Conservation (phyloP, 1,284 basidiomycete species). For the Ganoderma resinaceum region DNA sequence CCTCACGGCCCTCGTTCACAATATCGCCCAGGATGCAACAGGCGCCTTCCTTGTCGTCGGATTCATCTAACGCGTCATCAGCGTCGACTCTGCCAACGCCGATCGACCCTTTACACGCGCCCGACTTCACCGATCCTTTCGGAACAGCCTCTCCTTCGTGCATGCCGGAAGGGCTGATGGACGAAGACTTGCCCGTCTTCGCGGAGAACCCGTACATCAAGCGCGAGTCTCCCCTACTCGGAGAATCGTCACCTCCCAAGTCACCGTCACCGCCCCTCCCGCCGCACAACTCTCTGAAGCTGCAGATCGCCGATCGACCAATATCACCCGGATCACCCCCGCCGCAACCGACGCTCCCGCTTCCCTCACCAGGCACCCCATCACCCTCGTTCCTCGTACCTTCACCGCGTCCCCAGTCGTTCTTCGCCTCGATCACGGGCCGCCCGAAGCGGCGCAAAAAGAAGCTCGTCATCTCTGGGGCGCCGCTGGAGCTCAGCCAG, state of each 20-base stretch:
- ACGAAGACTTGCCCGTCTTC: conserved; percentile 27
- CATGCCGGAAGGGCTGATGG: conserved; percentile 23
- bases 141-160: conserved; percentile 21
- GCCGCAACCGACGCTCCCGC: conserved; percentile 37
- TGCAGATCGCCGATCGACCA: conserved; percentile 24
- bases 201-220: conserved; percentile 30
- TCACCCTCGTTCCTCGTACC: conserved; percentile 39
- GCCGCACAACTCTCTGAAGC: conserved; percentile 15
- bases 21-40: conserved; percentile 21
- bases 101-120: conserved; percentile 23
- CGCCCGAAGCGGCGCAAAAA: conserved; percentile 34
- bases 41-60: conserved; percentile 26
- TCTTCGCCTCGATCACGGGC: conserved; percentile 36
- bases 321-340: conserved; percentile 32
- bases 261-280: conserved; percentile 19
- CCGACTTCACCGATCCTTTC: conserved; percentile 27
- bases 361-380: conserved; percentile 37
- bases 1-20: conserved; percentile 30
- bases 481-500: conserved; percentile 23
- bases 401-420: conserved; percentile 32
- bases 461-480: conserved; percentile 39
- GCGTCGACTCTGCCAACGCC: conserved; percentile 37
- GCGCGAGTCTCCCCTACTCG: conserved; percentile 31
- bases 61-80: conserved; percentile 33
- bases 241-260: conserved; percentile 3